These are phyloP conservation scores for Suillus lakei DNA, from an alignment of 768 basidiomycete species.

Conservation along the genomic window DNA sequence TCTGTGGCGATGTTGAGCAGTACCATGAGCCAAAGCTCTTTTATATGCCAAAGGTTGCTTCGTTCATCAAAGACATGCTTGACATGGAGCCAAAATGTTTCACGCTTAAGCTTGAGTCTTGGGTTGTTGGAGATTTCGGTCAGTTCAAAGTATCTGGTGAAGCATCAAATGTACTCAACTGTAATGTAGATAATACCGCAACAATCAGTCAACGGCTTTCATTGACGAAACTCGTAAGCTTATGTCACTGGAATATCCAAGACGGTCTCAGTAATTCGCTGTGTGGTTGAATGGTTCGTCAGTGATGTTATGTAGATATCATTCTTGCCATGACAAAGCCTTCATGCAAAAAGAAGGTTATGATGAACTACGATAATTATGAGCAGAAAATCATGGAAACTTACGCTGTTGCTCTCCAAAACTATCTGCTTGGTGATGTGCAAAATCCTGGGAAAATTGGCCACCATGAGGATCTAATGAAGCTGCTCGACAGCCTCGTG, in stretches of 20 bases:
- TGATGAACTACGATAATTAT: slow-evolving; percentile 1
- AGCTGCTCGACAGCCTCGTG: too few species aligned
- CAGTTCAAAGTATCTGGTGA: not conserved
- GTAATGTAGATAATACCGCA: not conserved
- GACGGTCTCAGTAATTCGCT: too few species aligned
- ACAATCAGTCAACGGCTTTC: not conserved
- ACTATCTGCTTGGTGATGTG: too few species aligned
- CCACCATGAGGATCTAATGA: too few species aligned
- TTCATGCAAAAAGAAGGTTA: not conserved
- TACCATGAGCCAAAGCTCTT: not conserved
- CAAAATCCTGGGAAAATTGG: too few species aligned
- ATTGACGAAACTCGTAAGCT: not conserved
- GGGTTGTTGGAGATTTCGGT: slow-evolving; percentile 1
- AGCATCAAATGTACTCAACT: not conserved
- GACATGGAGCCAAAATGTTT: not conserved
- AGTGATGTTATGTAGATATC: too few species aligned
- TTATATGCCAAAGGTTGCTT: not conserved
- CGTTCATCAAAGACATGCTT: not conserved
- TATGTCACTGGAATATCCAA: not conserved
- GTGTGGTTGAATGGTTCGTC: too few species aligned
- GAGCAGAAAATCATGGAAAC: not conserved
- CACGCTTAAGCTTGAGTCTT: not conserved
- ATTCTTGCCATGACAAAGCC: too few species aligned
- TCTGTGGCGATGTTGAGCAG: not conserved
- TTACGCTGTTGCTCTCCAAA: too few species aligned